Base-by-base conservation (phyloP, 2,329 filamentous ascomycete genomes). In the Cadophora gregata region DNA sequence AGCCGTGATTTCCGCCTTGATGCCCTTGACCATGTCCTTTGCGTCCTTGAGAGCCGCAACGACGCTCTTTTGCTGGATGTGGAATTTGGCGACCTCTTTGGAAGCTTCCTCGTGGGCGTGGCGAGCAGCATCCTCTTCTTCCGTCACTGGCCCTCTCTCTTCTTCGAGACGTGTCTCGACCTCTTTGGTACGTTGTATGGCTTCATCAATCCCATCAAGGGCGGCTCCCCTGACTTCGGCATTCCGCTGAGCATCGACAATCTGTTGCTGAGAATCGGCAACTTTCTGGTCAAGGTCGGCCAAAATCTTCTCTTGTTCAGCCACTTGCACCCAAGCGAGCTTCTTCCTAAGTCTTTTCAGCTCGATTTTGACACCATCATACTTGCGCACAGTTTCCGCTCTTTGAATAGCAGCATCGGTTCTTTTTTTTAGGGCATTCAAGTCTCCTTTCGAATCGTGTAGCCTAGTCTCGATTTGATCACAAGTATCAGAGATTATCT, bases 281-380 rank as follows among this genome's bases (percentile, higher is more conserved):
- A 77, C 65, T 29, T 75, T 69, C 62, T 74, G 75, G 62, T 81
- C 77, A 0, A 87, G 76, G 66, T 77, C 76, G 58, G 78, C 76
- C 0, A 89, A 75, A 3, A 79, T 74, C 42, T 78, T 80, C 78
- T 98, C 95, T 77, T 92, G 85, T 64, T 93, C 88, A 59, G 89
- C 86, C 1, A 98, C 93, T 75, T 96, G 92, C 27, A 88, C 86
- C 96, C 96, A 99, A n/a, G 91, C 89, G 69, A 93, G 82, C 79
- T 96, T 90, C 21, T 85, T 83, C 51, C 83, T 80, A 53, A 91
- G 82, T 27, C 86, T 82, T 38, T 83, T 83, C 56, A 88, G 83
- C 66, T 87, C 87, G 24, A 83, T 81, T 42, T 88, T 85, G 72
- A 96, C 84, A 16, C 84, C 83, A 56, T 89, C 83, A 63, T 92